Percentiles rank a stretch among this genome's conserved stretches.
These are phyloP conservation scores for Colletotrichum scovillei DNA, from an alignment of 2,329 filamentous ascomycete species.

Conservation along the genomic window DNA sequence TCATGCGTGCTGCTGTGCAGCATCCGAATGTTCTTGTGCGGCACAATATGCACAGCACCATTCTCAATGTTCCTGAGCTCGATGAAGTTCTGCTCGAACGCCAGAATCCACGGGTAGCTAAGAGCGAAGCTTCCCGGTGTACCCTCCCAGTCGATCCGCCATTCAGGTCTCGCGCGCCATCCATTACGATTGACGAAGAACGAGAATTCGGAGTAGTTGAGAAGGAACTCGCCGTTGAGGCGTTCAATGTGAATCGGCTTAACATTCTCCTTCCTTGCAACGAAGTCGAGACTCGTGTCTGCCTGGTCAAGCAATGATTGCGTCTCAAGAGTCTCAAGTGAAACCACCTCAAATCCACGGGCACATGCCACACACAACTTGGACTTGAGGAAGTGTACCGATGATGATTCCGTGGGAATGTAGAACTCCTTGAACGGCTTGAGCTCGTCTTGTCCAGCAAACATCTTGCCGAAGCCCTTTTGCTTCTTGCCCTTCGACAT, in stretches of 20 bases:
- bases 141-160: conserved; percentile 98
- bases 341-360: conserved; percentile 96
- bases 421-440: conserved; percentile 99
- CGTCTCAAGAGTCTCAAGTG: conserved; percentile 95
- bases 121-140: conserved; percentile 92
- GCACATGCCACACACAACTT: conserved; percentile 97
- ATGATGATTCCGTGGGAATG: conserved; percentile 97
- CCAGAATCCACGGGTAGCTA: conserved; percentile 95
- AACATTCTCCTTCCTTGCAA: conserved; percentile 91
- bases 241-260: conserved; percentile 98
- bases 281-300: conserved; percentile 97
- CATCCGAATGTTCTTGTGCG: conserved; percentile 97
- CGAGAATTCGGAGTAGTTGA: conserved; percentile 98
- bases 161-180: conserved; percentile 95
- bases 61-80: conserved; percentile 96
- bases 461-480: conserved; percentile 95
- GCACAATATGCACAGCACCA: conserved; percentile 94
- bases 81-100: conserved; percentile 97
- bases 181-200: conserved; percentile 99
- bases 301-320: conserved; percentile 97
- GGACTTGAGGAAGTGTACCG: conserved; percentile 95
- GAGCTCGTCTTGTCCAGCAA: conserved; percentile 93
- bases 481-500: conserved; percentile 96
- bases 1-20: conserved; percentile 96
- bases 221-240: conserved; percentile 94